Percentiles rank a stretch among this genome's conserved stretches.
These are phyloP conservation scores for Pelargonium australe DNA, from an alignment of 441 rosid species.

Conservation along the genomic window DNA sequence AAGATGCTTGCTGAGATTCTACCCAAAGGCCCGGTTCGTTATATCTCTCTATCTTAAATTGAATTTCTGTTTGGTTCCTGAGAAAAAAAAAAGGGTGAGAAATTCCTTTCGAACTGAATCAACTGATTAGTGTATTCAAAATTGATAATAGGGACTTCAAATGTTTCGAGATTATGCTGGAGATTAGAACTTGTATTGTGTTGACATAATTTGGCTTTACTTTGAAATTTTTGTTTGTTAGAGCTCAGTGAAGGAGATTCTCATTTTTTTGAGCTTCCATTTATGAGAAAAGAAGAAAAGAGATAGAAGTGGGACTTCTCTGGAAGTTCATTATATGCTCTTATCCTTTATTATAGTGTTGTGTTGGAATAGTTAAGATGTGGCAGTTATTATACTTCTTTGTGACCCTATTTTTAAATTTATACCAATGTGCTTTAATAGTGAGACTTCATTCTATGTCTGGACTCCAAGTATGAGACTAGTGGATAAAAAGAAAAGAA, in stretches of 20 bases:
- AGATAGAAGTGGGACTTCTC: neutral
- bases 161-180: neutral
- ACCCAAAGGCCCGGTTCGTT: conserved; percentile 48
- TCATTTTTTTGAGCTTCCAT: neutral
- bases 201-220: neutral
- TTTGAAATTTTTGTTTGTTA: neutral
- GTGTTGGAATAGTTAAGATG: too few relatives aligned
- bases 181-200: too few relatives aligned
- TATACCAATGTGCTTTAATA: neutral
- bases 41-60: neutral
- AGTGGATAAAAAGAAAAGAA: neutral
- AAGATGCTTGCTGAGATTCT: conserved; percentile 61
- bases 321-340: neutral
- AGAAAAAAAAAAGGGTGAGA: neutral
- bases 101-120: neutral
- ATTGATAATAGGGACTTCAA: neutral
- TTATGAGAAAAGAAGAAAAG: neutral
- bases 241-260: neutral
- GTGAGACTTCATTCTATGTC: neutral
- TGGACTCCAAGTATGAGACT: neutral
- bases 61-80: conserved; percentile 9
- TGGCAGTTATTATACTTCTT: neutral
- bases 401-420: neutral
- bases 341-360: too few relatives aligned
- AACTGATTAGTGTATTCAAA: neutral